phyloP scores from a whole-genome alignment of 768 basidiomycete species.

The Suillus spraguei region DNA sequence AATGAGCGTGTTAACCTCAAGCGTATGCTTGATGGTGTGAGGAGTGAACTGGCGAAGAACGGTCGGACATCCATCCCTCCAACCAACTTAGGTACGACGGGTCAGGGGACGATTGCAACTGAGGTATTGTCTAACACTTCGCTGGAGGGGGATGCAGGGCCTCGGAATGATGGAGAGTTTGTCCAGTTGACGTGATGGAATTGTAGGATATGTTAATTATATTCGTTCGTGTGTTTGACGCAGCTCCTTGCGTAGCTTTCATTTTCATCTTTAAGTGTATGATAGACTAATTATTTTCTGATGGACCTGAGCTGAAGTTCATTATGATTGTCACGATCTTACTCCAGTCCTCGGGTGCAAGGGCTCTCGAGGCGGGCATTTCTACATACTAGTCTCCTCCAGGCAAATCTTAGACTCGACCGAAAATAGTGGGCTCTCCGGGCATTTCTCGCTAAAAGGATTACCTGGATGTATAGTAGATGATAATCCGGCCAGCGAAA shows the following conservation, averaged over 20 bases:
- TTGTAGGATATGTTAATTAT: conserved; percentile 28
- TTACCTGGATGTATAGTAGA: background rate
- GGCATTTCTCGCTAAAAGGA: background rate
- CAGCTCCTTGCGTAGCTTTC: background rate
- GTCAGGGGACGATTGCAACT: conserved; percentile 58
- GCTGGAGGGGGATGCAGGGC: conserved; percentile 56
- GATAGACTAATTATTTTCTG: conserved; percentile 5
- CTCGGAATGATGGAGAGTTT: conserved; percentile 55
- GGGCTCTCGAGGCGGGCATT: background rate
- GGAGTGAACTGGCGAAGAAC: conserved; percentile 63
- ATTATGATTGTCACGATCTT: background rate
- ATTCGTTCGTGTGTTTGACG: conserved; percentile 22
- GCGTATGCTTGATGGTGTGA: conserved; percentile 70
- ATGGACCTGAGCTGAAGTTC: background rate
- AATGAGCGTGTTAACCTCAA: conserved; percentile 76
- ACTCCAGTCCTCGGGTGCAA: background rate
- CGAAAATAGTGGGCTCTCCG: background rate
- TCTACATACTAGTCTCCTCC: background rate
- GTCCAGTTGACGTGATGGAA: conserved; percentile 46
- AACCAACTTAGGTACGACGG: conserved; percentile 52
- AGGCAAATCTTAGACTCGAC: background rate
- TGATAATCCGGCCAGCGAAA: background rate
- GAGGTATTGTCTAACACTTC: conserved; percentile 51
- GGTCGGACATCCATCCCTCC: conserved; percentile 41
- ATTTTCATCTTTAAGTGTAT: background rate